Base-by-base conservation (phyloP, 1,284 basidiomycete species). In the Hypsizygus ulmarius region DNA sequence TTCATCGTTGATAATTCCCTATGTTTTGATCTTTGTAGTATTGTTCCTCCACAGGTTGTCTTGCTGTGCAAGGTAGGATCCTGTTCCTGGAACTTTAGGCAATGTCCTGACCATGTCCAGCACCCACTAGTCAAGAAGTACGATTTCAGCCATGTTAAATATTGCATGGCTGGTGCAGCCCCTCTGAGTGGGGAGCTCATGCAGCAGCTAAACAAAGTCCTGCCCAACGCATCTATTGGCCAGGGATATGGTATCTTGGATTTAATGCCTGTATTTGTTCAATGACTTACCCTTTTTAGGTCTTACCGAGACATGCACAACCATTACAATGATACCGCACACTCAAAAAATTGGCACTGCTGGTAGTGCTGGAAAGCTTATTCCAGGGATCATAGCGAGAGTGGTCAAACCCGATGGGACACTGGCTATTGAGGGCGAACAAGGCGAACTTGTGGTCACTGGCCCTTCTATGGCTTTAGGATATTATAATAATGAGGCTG, bases 331-430 rank as follows among this genome's bases (percentile, higher is more conserved):
- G 67, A 64, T 56, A 66, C 58, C 76, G 66, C 69, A 81, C 64
- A 51, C 76, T 67, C 71, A 72, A 50, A 73, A 68, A 52, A 61
- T 77, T 45, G 79, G 76, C 35, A 73, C 74, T 1, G 65, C 73
- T 12, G 84, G 83, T 12, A 77, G 81, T 55, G 77, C 75, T 0
- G 85, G 85, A 2, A 71, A 70, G 49, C 59, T 87, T 19, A 46
- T 85, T 3, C 78, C 79, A 1, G 82, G 82, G 12, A 65, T 77
- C 25, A 63, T 60, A 21, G 80, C 73, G 1, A 77, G 75, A 49
- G 74, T 88, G 3, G 66, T 85, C 49, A 85, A 79, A 61, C 56
- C 71, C 11, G 82, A 87, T 59, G 83, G 84, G 3, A 70, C 75
- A 4, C 65, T 81, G 21, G 83, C 79, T 3, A 65, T 63, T 10